A percentile compares a stretch with the other conserved stretches of the same genome.
Evolutionary conservation across 2,329 filamentous ascomycete species (phyloP).

Genomic region (Penicillium janthinellum): DNA sequence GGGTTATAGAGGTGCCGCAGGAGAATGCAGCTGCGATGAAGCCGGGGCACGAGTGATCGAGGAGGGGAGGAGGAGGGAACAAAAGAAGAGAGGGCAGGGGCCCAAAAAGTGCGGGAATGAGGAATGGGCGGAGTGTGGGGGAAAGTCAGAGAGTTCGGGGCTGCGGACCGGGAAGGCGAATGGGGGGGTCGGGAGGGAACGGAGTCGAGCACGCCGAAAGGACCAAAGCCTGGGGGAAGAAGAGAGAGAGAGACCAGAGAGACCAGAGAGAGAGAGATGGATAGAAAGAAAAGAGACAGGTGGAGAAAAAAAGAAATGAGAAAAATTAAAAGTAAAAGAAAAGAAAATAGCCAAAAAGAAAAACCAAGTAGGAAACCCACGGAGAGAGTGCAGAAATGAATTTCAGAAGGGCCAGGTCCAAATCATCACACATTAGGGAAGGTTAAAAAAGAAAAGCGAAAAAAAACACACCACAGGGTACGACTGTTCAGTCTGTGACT

Average conservation of each 20-base stretch:
- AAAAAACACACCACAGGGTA: conserved; percentile 4
- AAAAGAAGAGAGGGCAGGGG: background rate
- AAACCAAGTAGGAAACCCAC: background rate
- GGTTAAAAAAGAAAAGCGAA: conserved; percentile 3
- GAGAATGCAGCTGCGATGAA: conserved; percentile 1
- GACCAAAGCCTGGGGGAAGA: background rate
- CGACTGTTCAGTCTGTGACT: background rate
- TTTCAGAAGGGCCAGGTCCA: background rate
- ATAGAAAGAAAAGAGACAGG: too few species aligned
- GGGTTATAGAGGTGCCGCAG: background rate
- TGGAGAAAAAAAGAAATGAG: conserved; percentile 4
- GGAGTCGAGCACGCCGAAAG: conserved; percentile 15
- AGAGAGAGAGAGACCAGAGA: too few species aligned
- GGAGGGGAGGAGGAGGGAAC: background rate
- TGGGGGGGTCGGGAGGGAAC: conserved; percentile 25
- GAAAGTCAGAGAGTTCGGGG: conserved; percentile 32
- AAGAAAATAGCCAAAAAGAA: background rate
- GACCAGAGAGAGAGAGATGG: background rate
- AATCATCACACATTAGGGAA: too few species aligned
- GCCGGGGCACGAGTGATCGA: conserved; percentile 1
- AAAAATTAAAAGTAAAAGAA: background rate
- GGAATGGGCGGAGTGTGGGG: conserved; percentile 41
- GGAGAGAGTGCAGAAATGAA: background rate
- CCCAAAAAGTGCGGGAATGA: conserved; percentile 26
- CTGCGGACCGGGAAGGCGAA: conserved; percentile 33